Evolutionary conservation across 192 early-diverging fungal genomes (phyloP).

Genomic region (Geosiphon pyriformis): DNA sequence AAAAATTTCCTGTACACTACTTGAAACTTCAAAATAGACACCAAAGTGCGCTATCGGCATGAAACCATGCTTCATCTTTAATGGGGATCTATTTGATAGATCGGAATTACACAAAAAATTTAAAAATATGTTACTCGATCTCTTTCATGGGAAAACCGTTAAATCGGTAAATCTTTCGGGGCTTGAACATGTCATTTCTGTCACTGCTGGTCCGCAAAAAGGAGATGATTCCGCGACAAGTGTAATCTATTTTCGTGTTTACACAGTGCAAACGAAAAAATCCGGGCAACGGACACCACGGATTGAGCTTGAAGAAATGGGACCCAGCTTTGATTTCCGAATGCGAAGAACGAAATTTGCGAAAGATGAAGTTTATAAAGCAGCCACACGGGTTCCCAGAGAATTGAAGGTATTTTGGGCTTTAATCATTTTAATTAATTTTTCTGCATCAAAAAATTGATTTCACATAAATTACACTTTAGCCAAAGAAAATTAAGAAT

Average conservation of each 20-base stretch:
- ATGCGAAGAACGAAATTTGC: constrained; percentile 70
- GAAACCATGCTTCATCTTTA: constrained; percentile 85
- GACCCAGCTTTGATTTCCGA: constrained; percentile 77
- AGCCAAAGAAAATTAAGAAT: constrained; percentile 90
- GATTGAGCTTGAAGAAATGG: constrained; percentile 92
- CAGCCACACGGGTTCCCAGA: constrained; percentile 78
- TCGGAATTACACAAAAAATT: constrained; percentile 64
- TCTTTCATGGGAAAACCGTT: constrained; percentile 76
- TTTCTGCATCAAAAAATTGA: neutral
- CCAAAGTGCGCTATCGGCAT: constrained; percentile 77
- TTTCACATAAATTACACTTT: constrained; percentile 1
- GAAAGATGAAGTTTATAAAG: constrained; percentile 77
- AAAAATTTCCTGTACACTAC: too few species aligned
- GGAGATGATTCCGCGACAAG: constrained; percentile 21
- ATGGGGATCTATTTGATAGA: constrained; percentile 80
- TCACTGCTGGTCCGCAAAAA: constrained; percentile 59
- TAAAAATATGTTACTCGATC: constrained; percentile 82
- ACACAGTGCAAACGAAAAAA: constrained; percentile 82
- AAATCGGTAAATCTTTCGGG: constrained; percentile 80
- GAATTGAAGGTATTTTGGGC: constrained; percentile 62
- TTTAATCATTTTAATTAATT: constrained; percentile 7
- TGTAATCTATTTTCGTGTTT: constrained; percentile 73
- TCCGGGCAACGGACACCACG: constrained; percentile 79
- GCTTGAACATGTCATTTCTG: constrained; percentile 81
- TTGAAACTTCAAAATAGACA: constrained; percentile 36